Percentiles rank a stretch among this genome's conserved stretches.
phyloP scores from a whole-genome alignment of 495 filamentous ascomycete species.

The Aspergillus diversus region DNA sequence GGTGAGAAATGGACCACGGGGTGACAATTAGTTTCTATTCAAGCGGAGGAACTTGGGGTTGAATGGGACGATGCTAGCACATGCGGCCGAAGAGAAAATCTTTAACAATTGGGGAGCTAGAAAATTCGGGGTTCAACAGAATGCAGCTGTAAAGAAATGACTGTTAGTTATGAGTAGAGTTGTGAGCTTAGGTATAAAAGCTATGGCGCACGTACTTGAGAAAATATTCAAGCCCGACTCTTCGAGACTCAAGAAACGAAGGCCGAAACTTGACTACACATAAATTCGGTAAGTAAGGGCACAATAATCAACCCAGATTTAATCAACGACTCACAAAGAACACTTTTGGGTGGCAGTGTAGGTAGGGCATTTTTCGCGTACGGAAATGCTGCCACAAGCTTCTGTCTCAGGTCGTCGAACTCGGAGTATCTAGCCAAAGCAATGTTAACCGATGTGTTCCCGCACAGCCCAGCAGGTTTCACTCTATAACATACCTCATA shows the following conservation, averaged over 20 bases:
- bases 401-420: constrained; percentile 64
- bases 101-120: constrained; percentile 68
- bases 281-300: constrained; percentile 18
- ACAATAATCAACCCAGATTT: not conserved
- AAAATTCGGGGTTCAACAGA: constrained; percentile 70
- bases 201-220: constrained; percentile 59
- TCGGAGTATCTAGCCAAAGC: constrained; percentile 64
- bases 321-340: constrained; percentile 58
- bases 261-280: constrained; percentile 65
- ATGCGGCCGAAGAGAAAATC: constrained; percentile 64
- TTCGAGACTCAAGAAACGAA: constrained; percentile 67
- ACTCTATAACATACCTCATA: constrained; percentile 50
- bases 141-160: constrained; percentile 53
- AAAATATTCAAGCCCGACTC: constrained; percentile 69
- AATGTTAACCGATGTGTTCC: not conserved
- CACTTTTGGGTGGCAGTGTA: constrained; percentile 68
- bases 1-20: not conserved
- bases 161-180: constrained; percentile 4
- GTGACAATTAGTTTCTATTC: not conserved
- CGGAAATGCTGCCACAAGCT: constrained; percentile 66
- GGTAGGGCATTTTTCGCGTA: constrained; percentile 67
- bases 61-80: constrained; percentile 23
- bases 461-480: not conserved
- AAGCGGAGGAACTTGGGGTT: constrained; percentile 8
- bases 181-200: not conserved